Percentiles rank a stretch among this genome's conserved stretches.
Evolutionary conservation across 768 basidiomycete genomes (phyloP).

Genomic region (Piloderma croceum): DNA sequence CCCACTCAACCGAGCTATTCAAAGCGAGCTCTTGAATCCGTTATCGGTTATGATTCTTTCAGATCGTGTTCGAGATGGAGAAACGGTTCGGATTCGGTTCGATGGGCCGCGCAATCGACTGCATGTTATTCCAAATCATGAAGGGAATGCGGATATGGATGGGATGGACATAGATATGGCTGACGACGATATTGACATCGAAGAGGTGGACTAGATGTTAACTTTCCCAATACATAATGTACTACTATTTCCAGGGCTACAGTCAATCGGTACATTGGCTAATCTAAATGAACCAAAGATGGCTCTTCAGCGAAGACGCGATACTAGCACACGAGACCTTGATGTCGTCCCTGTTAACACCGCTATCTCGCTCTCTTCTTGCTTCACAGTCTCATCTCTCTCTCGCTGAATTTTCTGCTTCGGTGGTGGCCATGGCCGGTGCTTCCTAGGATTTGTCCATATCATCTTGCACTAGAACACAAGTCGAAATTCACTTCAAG

Average conservation of each 20-base stretch:
- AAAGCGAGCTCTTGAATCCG: constrained; percentile 89
- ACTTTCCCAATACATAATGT: constrained; percentile 1
- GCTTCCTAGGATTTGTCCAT: background rate
- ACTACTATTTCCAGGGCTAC: constrained; percentile 1
- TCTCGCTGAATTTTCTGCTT: no score
- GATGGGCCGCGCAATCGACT: constrained; percentile 81
- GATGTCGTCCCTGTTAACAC: no score
- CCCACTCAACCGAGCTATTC: constrained; percentile 87
- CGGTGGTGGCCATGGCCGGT: background rate
- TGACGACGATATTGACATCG: constrained; percentile 56
- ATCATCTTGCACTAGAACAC: no score
- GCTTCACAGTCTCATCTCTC: no score
- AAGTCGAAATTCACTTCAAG: no score
- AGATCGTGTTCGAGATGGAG: constrained; percentile 76
- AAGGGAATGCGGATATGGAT: constrained; percentile 39
- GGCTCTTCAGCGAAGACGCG: no score
- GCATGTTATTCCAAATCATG: constrained; percentile 78
- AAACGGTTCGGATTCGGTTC: constrained; percentile 68
- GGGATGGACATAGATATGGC: constrained; percentile 59
- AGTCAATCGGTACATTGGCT: constrained; percentile 3
- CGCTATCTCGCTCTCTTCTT: no score
- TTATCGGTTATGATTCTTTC: constrained; percentile 81
- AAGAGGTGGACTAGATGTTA: constrained; percentile 53
- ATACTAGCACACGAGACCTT: no score
- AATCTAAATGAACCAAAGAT: background rate